Base-by-base conservation (phyloP, 306 rosid genomes). In the Glycine soja region DNA sequence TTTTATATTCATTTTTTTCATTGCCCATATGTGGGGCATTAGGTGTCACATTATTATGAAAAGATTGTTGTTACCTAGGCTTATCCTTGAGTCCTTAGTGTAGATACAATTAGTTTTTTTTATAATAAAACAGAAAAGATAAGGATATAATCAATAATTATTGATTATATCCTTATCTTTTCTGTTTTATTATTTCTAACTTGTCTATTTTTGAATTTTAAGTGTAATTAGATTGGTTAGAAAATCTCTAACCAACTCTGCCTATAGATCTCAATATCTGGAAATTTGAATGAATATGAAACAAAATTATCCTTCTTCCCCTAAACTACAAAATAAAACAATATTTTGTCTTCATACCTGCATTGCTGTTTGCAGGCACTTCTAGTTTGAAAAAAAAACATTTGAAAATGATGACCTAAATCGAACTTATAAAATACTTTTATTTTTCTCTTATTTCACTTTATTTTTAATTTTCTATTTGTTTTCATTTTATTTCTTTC, bases 271-370 rank as follows among this genome's bases (percentile, higher is more conserved):
- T 30, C 15, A 61, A 61, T 61, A 3, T 61, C 15, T 61, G 43
- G 10, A 30, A 61, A 58, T 58, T 36, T 58, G 64, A 58, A 32
- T 62, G 43, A 62, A 62, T 11, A 61, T 61, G 67, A 62, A 59
- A 59, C 10, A 59, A 62, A 5, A n/a, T 59, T 59, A 59, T 62
- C 68, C 32, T 32, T 32, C 16, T 62, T 30, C 68, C n/a, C 5
- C 68, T 62, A 32, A 32, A 62, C 45, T 62, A 32, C 15, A 62
- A 62, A 32, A n/a, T n/a, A n/a, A n/a, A n/a, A n/a, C n/a, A n/a
- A n/a, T n/a, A n/a, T n/a, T n/a, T n/a, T n/a, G n/a, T n/a, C n/a
- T n/a, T n/a, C n/a, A n/a, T n/a, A 13, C 42, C 67, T 11, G 8
- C 73, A 19, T 46, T 46, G 18, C 16, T 8, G 5, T 36, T 72